Percentiles rank a stretch among this genome's conserved stretches.
Conservation (phyloP, 2,329 filamentous ascomycete genomes). For the Piedraia hortae region DNA sequence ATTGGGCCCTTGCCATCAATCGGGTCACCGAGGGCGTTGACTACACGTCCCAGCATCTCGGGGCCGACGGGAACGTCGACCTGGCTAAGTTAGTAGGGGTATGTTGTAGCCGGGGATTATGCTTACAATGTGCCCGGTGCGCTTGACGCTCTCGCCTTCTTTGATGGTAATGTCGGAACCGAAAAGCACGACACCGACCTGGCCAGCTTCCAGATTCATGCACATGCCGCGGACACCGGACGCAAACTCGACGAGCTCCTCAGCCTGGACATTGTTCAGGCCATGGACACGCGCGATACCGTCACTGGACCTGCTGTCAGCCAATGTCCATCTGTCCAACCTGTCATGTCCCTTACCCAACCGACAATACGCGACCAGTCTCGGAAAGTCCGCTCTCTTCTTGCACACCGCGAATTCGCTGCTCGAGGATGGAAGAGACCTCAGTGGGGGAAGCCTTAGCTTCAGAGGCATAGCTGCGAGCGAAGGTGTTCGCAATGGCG, state of each 20-base stretch:
- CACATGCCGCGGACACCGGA: conserved; percentile 99
- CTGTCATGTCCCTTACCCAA: conserved; percentile 98
- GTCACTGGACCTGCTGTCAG: conserved; percentile 41
- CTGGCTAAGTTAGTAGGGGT: too few relatives aligned
- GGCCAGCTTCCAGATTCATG: conserved; percentile 99
- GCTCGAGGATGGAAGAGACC: conserved; percentile 97
- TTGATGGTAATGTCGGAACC: conserved; percentile 99
- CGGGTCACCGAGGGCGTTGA: conserved; percentile 95
- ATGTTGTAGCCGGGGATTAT: too few relatives aligned
- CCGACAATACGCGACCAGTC: conserved; percentile 94
- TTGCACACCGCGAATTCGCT: conserved; percentile 94
- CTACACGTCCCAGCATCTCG: conserved; percentile 87
- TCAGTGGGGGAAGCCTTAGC: conserved; percentile 90
- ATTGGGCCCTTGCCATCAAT: conserved; percentile 98
- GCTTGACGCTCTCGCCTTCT: conserved; percentile 98
- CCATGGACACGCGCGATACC: conserved; percentile 99
- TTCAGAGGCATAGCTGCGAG: conserved; percentile 73
- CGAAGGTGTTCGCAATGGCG: conserved; percentile 38
- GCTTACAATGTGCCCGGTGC: conserved; percentile 96
- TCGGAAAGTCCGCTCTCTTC: conserved; percentile 91
- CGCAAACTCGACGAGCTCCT: conserved; percentile 99
- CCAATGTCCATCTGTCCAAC: too few relatives aligned
- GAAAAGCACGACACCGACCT: conserved; percentile 99
- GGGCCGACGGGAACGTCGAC: conserved; percentile 87
- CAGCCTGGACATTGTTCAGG: conserved; percentile 98